Conservation (phyloP, 306 rosid genomes). For the Cicer chorassanicum region DNA sequence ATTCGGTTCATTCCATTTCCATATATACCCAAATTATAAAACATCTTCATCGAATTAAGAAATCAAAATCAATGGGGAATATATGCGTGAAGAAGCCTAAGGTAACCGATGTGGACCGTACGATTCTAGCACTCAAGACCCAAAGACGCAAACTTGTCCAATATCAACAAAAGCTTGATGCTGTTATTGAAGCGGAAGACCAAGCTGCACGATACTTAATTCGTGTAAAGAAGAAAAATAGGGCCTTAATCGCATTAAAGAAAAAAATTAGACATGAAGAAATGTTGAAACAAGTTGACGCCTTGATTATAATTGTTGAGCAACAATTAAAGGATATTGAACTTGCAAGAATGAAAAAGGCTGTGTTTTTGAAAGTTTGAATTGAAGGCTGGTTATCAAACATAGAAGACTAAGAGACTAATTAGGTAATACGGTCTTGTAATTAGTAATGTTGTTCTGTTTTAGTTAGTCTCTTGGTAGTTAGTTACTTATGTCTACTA, state of each 20-base stretch:
- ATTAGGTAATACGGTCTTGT: too few species aligned
- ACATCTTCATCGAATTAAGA: background rate
- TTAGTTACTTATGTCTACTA: too few species aligned
- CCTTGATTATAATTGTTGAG: slow-evolving; percentile 94
- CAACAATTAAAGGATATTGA: slow-evolving; percentile 67
- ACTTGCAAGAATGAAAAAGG: background rate
- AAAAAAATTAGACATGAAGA: slow-evolving; percentile 91
- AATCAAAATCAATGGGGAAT: slow-evolving; percentile 70
- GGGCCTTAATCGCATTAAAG: slow-evolving; percentile 87
- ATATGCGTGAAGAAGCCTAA: slow-evolving; percentile 89
- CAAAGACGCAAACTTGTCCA: slow-evolving; percentile 94
- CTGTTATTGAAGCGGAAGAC: slow-evolving; percentile 93
- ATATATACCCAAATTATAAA: background rate
- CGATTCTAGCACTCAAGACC: slow-evolving; percentile 92
- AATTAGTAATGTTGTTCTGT: too few species aligned
- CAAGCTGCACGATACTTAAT: slow-evolving; percentile 90
- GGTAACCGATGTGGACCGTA: slow-evolving; percentile 93
- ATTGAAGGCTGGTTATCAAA: too few species aligned
- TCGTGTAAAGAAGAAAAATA: slow-evolving; percentile 84
- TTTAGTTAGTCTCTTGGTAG: too few species aligned
- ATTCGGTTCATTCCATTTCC: too few species aligned
- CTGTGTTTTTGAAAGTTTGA: background rate
- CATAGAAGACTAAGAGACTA: too few species aligned
- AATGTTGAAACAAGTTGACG: slow-evolving; percentile 87
- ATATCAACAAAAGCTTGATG: slow-evolving; percentile 95